These are phyloP conservation scores for Saturnispora diversa DNA, from an alignment of 805 yeast genomes.

Conservation along the genomic window DNA sequence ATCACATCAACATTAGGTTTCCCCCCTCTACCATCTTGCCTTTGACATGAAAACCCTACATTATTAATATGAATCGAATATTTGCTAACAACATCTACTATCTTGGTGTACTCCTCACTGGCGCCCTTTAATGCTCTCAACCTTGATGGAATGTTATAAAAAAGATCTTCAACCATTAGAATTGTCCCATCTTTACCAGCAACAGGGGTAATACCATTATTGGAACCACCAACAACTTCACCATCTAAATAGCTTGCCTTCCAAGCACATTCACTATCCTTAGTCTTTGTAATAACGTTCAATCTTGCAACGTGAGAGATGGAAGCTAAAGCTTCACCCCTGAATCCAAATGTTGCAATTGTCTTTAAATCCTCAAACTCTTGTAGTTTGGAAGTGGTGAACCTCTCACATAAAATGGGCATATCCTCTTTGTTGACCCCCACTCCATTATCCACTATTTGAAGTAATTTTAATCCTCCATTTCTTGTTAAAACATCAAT, in stretches of 20 bases:
- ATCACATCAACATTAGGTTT: conserved; percentile 62
- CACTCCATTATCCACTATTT: conserved; percentile 80
- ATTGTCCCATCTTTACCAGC: conserved; percentile 90
- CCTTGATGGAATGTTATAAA: conserved; percentile 81
- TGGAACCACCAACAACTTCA: conserved; percentile 28
- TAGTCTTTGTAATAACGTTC: conserved; percentile 68
- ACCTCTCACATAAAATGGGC: conserved; percentile 76
- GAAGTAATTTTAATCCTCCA: conserved; percentile 83
- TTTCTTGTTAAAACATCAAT: conserved; percentile 81
- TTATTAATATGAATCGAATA: conserved; percentile 68
- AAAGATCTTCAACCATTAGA: conserved; percentile 77
- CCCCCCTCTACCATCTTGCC: conserved; percentile 40
- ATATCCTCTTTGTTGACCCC: conserved; percentile 75
- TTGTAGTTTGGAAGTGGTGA: conserved; percentile 79
- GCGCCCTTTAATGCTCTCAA: conserved; percentile 55
- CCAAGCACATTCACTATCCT: conserved; percentile 58
- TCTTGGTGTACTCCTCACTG: conserved; percentile 66
- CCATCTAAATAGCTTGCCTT: conserved; percentile 65
- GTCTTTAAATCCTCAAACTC: conserved; percentile 66
- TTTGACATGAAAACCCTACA: conserved; percentile 74
- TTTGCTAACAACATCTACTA: conserved; percentile 74
- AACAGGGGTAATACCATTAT: conserved; percentile 50
- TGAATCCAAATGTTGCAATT: conserved; percentile 80
- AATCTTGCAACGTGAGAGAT: conserved; percentile 85
- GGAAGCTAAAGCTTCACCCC: conserved; percentile 95